phyloP scores from a whole-genome alignment of 345 rosid genomes.

The Clausena lansium region DNA sequence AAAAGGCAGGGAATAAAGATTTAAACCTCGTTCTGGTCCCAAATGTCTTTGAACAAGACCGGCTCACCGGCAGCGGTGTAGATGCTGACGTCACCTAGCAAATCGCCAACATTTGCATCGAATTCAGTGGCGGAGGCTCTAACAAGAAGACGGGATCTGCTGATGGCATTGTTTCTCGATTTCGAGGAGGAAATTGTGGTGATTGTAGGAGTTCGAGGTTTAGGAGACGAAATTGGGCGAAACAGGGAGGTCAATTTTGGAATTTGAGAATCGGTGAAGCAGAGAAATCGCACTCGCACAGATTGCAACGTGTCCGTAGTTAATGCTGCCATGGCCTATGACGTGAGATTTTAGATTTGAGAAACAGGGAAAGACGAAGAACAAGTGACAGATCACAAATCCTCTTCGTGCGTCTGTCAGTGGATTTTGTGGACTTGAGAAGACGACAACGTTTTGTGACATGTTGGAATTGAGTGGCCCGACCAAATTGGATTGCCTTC shows the following conservation, averaged over 20 bases:
- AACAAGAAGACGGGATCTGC: constrained; percentile 17
- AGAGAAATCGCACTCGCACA: constrained; percentile 11
- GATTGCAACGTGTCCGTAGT: constrained; percentile 30
- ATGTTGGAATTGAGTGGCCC: too few species aligned
- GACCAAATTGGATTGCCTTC: too few species aligned
- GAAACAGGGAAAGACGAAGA: background rate
- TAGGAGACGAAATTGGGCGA: constrained; percentile 4
- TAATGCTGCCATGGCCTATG: constrained; percentile 21
- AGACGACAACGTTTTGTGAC: too few species aligned
- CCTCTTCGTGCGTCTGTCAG: too few species aligned
- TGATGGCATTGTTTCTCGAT: background rate
- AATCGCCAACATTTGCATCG: constrained; percentile 34
- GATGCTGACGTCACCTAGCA: constrained; percentile 58
- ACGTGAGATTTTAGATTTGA: background rate
- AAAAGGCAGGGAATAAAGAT: background rate
- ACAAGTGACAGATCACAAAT: background rate
- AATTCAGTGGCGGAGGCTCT: constrained; percentile 42
- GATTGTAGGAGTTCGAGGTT: background rate
- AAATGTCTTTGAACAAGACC: constrained; percentile 66
- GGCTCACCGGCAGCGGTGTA: constrained; percentile 64
- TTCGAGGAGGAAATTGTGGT: background rate
- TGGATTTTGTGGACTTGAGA: too few species aligned
- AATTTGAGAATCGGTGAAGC: constrained; percentile 9
- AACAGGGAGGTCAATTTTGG: constrained; percentile 11
- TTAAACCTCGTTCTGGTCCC: constrained; percentile 78